These are phyloP conservation scores for Castanopsis chinensis DNA, from an alignment of 306 rosid genomes.

Conservation along the genomic window DNA sequence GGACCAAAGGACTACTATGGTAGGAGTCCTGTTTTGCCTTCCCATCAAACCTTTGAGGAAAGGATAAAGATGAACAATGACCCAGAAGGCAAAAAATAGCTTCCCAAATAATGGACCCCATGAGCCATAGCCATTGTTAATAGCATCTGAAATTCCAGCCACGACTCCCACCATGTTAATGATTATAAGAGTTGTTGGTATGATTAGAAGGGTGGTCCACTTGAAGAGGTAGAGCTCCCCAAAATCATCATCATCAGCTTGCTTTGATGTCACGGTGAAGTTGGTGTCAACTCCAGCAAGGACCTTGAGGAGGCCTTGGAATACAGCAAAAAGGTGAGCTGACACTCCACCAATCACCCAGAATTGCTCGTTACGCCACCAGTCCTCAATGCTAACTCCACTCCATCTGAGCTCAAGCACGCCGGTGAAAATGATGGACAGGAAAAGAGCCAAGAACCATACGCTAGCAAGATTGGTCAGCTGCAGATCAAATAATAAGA, in stretches of 20 bases:
- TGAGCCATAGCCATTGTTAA: conserved; percentile 82
- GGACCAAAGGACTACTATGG: conserved; percentile 88
- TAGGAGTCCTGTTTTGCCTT: conserved; percentile 89
- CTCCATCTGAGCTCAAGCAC: conserved; percentile 92
- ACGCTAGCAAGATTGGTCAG: conserved; percentile 74
- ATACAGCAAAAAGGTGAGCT: conserved; percentile 83
- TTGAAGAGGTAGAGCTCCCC: conserved; percentile 82
- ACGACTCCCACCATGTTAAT: conserved; percentile 89
- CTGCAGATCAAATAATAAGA: conserved; percentile 40
- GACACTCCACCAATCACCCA: conserved; percentile 99
- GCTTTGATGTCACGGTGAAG: conserved; percentile 61
- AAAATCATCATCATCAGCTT: conserved; percentile 44
- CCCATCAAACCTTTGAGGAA: conserved; percentile 96
- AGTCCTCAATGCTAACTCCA: conserved; percentile 78
- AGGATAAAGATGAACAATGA: conserved; percentile 87
- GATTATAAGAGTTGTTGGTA: conserved; percentile 83
- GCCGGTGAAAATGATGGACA: conserved; percentile 71
- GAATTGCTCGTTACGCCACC: conserved; percentile 93
- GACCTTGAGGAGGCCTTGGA: conserved; percentile 92
- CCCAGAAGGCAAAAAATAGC: conserved; percentile 89
- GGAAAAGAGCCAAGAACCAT: conserved; percentile 79
- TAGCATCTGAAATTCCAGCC: conserved; percentile 93
- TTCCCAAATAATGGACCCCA: conserved; percentile 94
- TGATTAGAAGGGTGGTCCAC: conserved; percentile 91
- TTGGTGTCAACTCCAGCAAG: conserved; percentile 63